A percentile compares a stretch with the other conserved stretches of the same genome.
These are phyloP conservation scores for Tulasnella sp. DNA, from an alignment of 768 basidiomycete species.

Conservation along the genomic window DNA sequence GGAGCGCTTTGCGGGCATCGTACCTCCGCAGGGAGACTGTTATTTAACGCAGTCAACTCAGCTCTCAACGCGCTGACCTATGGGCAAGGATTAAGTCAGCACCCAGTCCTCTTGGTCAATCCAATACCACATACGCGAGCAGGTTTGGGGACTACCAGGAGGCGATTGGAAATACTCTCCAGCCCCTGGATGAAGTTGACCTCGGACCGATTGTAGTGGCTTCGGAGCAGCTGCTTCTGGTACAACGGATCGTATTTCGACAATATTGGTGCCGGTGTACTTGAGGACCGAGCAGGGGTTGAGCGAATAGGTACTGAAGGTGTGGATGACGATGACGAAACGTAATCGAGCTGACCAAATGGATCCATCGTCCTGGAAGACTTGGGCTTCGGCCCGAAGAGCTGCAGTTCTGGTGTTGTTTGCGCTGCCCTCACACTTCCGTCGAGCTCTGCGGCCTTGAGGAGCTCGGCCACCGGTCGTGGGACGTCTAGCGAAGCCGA, in stretches of 20 bases:
- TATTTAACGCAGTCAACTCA: slow-evolving; percentile 90
- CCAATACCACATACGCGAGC: slow-evolving; percentile 44
- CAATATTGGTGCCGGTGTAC: slow-evolving; percentile 42
- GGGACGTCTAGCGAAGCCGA: slow-evolving; percentile 25
- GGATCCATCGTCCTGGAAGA: slow-evolving; percentile 49
- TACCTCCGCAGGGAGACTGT: slow-evolving; percentile 93
- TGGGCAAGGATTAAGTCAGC: neutral
- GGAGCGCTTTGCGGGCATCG: slow-evolving; percentile 24
- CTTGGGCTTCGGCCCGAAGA: slow-evolving; percentile 44
- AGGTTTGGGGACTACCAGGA: slow-evolving; percentile 85
- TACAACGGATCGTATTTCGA: slow-evolving; percentile 58
- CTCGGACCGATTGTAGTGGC: slow-evolving; percentile 84
- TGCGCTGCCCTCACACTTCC: slow-evolving; percentile 36
- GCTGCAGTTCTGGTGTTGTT: slow-evolving; percentile 63
- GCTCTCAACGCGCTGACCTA: slow-evolving; percentile 87
- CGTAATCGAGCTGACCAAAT: slow-evolving; percentile 54
- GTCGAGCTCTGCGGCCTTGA: neutral
- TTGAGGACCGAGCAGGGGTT: slow-evolving; percentile 25
- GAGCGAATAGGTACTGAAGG: slow-evolving; percentile 25
- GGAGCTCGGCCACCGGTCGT: neutral
- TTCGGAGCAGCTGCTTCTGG: slow-evolving; percentile 66
- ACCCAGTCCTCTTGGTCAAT: neutral
- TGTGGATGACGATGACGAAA: slow-evolving; percentile 30
- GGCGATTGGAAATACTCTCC: slow-evolving; percentile 86
- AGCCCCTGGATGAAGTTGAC: slow-evolving; percentile 81